A percentile compares a stretch with the other conserved stretches of the same genome.
These are phyloP conservation scores for Cyclotella distinguenda DNA, from an alignment of 108 stramenopile genomes.

Conservation along the genomic window DNA sequence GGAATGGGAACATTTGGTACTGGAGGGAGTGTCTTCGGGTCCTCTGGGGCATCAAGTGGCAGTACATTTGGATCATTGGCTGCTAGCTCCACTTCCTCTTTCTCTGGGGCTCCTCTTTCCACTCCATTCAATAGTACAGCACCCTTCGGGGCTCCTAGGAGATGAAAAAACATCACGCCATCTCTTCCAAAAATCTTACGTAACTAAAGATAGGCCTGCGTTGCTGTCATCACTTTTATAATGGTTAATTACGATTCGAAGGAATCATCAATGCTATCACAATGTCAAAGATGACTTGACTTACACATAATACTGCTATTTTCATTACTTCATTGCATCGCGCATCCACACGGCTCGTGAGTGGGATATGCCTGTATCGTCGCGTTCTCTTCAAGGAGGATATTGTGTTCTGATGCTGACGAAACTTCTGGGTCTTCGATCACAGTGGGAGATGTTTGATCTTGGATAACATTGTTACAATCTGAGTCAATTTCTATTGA, in stretches of 20 bases:
- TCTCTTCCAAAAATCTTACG: no score
- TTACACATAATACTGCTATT: not conserved
- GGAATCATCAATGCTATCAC: no score
- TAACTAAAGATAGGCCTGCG: no score
- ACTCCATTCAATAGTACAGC: constrained; percentile 11
- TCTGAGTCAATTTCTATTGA: no score
- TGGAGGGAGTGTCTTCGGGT: not conserved
- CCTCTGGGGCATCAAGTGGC: not conserved
- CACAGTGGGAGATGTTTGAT: no score
- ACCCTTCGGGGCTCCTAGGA: constrained; percentile 24
- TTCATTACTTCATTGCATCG: not conserved
- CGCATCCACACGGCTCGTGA: not conserved
- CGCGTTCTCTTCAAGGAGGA: not conserved
- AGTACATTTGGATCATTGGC: constrained; percentile 33
- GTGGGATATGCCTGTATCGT: not conserved
- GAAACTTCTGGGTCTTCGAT: not conserved
- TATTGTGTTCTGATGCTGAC: not conserved
- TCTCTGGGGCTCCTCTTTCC: not conserved
- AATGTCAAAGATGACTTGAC: no score
- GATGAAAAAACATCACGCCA: no score
- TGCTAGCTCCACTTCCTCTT: constrained; percentile 1
- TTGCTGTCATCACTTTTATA: no score
- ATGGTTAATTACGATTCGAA: no score
- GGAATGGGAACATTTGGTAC: constrained; percentile 35
- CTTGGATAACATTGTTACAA: no score